Evolutionary conservation across 176 grass and related monocot genomes (phyloP), one percentile per base, ranked within the genome.

Genomic region (Themeda triandra): DNA sequence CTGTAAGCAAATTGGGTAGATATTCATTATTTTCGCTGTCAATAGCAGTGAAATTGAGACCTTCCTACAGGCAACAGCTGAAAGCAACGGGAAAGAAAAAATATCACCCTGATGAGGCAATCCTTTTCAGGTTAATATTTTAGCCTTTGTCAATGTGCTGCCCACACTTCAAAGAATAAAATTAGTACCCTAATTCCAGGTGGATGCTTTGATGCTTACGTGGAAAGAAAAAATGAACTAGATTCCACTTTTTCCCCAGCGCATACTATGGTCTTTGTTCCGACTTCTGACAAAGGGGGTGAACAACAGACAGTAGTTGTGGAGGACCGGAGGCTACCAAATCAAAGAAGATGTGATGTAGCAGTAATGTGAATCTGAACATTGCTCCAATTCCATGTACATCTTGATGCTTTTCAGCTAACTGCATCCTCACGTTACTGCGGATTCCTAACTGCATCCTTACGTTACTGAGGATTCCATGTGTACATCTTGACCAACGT

Each of bases 231-330:
- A 35, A 63, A 71, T 3, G 40, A 85, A 76, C 31, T 76, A 76
- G 32, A 69, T 80, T 76, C 70, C 17, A 80, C 23, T 71, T 85
- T 75, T 84, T 66, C 69, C 37, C 13, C 24, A 56, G 23, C 19
- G 69, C 18, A 36, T 68, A 51, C 30, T 77, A 82, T 39, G 71
- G 63, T 80, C 77, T 40, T 89, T 76, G 19, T 15, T 85, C 36
- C 37, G 70, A 76, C 19, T n/a, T n/a, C n/a, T n/a, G n/a, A n/a
- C 13, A 53, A 28, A 36, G 71, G 81, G 71, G 77, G 87, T 71
- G 63, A 80, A 49, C 69, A 86, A 79, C n/a, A 29, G 37, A 40
- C 72, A 54, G 17, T 27, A n/a, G 35, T 40, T 17, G 82, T 41
- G 44, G 32, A 49, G 70, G 77, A 71, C 63, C 24, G 39, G 53